Conservation (phyloP, 2,329 filamentous ascomycete genomes). For the Fusarium nodosum region DNA sequence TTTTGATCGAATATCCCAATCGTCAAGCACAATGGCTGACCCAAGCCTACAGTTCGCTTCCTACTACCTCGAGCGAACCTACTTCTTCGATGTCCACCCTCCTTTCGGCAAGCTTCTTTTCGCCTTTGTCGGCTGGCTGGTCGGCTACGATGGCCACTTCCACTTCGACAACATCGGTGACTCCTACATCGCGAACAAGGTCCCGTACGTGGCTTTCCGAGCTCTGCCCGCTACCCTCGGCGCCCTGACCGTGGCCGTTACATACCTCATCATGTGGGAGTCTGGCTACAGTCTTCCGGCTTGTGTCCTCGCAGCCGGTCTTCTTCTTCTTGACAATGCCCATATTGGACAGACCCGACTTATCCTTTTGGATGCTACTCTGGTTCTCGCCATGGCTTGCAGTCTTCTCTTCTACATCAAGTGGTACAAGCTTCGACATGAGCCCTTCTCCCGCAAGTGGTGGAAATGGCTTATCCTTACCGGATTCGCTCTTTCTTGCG, state of each 20-base stretch:
- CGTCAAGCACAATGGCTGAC: conserved; percentile 28
- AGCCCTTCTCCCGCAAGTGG: conserved; percentile 94
- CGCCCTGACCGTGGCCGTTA: conserved; percentile 91
- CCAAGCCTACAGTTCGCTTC: conserved; percentile 71
- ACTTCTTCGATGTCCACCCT: conserved; percentile 99
- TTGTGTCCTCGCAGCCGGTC: conserved; percentile 84
- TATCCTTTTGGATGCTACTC: conserved; percentile 93
- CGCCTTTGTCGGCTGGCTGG: conserved; percentile 95
- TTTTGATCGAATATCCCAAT: neutral
- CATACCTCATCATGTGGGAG: conserved; percentile 99
- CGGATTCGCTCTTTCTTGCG: conserved; percentile 93
- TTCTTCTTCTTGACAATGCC: conserved; percentile 96
- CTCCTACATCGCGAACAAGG: conserved; percentile 96
- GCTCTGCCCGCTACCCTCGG: conserved; percentile 93
- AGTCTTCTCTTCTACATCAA: conserved; percentile 95
- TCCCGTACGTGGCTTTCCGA: conserved; percentile 96
- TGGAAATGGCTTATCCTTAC: conserved; percentile 99
- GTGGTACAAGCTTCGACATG: conserved; percentile 95
- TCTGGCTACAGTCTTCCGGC: conserved; percentile 97
- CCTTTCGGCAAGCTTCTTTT: conserved; percentile 98
- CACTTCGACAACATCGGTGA: conserved; percentile 99
- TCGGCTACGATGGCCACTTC: conserved; percentile 97
- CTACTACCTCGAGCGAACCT: conserved; percentile 93
- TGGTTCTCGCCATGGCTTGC: conserved; percentile 96
- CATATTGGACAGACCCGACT: conserved; percentile 96